These are phyloP conservation scores for Coniferiporia weirii DNA, from an alignment of 1,284 basidiomycete genomes.

Conservation along the genomic window DNA sequence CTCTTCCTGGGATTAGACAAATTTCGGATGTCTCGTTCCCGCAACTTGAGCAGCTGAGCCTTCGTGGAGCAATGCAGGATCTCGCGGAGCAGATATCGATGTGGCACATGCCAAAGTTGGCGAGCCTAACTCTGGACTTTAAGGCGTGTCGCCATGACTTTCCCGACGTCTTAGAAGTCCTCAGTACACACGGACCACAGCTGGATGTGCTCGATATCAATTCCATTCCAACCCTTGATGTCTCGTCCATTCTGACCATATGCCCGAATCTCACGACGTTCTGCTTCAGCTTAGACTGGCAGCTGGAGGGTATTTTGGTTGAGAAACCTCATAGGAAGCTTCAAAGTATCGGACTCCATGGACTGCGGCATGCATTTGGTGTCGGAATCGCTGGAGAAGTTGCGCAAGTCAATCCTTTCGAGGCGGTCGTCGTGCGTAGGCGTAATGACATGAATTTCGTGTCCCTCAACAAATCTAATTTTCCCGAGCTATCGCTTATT, in stretches of 20 bases:
- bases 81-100: slow-evolving; percentile 61
- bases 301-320: slow-evolving; percentile 37
- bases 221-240: slow-evolving; percentile 47
- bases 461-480: slow-evolving; percentile 48
- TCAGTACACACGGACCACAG: slow-evolving; percentile 47
- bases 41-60: slow-evolving; percentile 51
- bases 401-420: slow-evolving; percentile 38
- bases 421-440: slow-evolving; percentile 42
- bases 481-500: slow-evolving; percentile 54
- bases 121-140: slow-evolving; percentile 50
- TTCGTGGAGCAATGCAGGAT: slow-evolving; percentile 53
- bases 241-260: slow-evolving; percentile 51
- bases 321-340: slow-evolving; percentile 51
- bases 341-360: slow-evolving; percentile 61
- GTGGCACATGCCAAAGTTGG: slow-evolving; percentile 59
- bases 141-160: slow-evolving; percentile 40
- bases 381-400: slow-evolving; percentile 44
- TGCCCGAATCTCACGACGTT: slow-evolving; percentile 58
- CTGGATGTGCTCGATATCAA: slow-evolving; percentile 62
- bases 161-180: slow-evolving; percentile 55
- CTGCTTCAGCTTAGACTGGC: slow-evolving; percentile 71
- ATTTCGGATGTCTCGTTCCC: slow-evolving; percentile 48
- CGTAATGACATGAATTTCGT: slow-evolving; percentile 63
- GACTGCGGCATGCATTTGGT: slow-evolving; percentile 62
- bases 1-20: slow-evolving; percentile 23